These are phyloP conservation scores for Aspergillus wentii DNA, from an alignment of 495 filamentous ascomycete genomes.

Conservation along the genomic window DNA sequence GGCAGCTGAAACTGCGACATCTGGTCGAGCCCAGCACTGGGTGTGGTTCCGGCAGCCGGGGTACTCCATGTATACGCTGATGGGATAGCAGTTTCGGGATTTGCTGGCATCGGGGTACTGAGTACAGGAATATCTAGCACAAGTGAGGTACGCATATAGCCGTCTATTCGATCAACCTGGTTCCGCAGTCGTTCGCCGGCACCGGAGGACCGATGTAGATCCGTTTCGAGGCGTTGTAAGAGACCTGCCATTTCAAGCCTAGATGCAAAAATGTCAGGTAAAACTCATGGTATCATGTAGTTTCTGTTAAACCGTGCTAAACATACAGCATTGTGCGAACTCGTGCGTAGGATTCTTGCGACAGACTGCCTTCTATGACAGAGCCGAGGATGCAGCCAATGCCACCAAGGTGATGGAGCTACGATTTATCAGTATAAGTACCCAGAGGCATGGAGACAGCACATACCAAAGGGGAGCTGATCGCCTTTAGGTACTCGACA, in stretches of 20 bases:
- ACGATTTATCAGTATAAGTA: conserved; percentile 1
- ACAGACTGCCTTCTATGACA: conserved; percentile 43
- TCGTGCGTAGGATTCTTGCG: conserved; percentile 38
- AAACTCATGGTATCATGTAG: neutral
- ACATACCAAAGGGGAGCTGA: conserved; percentile 42
- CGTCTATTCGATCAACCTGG: conserved; percentile 43
- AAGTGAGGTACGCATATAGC: conserved; percentile 38
- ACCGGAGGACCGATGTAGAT: conserved; percentile 33
- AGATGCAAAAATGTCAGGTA: neutral
- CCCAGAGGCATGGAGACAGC: neutral
- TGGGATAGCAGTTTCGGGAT: conserved; percentile 11
- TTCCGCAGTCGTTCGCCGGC: conserved; percentile 34
- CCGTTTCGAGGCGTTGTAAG: conserved; percentile 39
- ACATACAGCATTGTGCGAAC: conserved; percentile 38
- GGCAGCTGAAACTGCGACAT: conserved; percentile 35
- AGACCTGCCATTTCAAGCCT: conserved; percentile 44
- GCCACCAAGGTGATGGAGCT: conserved; percentile 45
- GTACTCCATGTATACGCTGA: conserved; percentile 3
- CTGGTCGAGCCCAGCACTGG: conserved; percentile 16
- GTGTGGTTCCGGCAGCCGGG: conserved; percentile 4
- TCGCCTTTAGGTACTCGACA: conserved; percentile 38
- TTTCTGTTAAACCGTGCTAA: neutral
- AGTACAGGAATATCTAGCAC: conserved; percentile 10
- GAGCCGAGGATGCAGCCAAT: conserved; percentile 47
- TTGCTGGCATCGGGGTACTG: conserved; percentile 3